Evolutionary conservation across 345 rosid genomes (phyloP).

Genomic region (Noccaea caerulescens): DNA sequence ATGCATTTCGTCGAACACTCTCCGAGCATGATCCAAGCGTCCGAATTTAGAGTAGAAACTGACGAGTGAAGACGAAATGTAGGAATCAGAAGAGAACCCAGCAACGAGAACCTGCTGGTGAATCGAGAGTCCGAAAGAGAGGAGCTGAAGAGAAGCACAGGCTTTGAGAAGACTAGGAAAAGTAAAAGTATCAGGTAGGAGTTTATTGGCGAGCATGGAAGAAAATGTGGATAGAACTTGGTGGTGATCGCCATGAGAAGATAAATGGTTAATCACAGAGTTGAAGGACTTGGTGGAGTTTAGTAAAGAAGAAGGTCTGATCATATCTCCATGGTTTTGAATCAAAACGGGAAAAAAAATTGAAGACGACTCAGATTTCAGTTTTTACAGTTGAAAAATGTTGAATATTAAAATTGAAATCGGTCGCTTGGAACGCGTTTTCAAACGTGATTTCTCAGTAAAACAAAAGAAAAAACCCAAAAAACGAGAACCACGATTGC

Average conservation of each 20-base stretch:
- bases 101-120: slow-evolving; percentile 52
- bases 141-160: slow-evolving; percentile 51
- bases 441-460: too few relatives aligned
- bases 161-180: slow-evolving; percentile 65
- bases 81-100: slow-evolving; percentile 64
- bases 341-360: too few relatives aligned
- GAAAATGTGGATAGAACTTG: slow-evolving; percentile 47
- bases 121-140: slow-evolving; percentile 51
- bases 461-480: too few relatives aligned
- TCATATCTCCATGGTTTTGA: slow-evolving; percentile 44
- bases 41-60: slow-evolving; percentile 50
- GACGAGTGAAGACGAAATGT: slow-evolving; percentile 57
- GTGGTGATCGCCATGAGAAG: slow-evolving; percentile 46
- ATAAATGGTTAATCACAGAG: slow-evolving; percentile 47
- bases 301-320: slow-evolving; percentile 35
- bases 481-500: neutral
- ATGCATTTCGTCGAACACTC: slow-evolving; percentile 58
- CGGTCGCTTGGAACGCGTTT: too few relatives aligned
- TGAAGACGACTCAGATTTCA: too few relatives aligned
- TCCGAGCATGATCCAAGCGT: slow-evolving; percentile 42
- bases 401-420: too few relatives aligned
- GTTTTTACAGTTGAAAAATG: too few relatives aligned
- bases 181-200: slow-evolving; percentile 47
- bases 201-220: slow-evolving; percentile 46
- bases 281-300: slow-evolving; percentile 48